phyloP scores from a whole-genome alignment of 139 green algal species.

The Coelastrella sp. region DNA sequence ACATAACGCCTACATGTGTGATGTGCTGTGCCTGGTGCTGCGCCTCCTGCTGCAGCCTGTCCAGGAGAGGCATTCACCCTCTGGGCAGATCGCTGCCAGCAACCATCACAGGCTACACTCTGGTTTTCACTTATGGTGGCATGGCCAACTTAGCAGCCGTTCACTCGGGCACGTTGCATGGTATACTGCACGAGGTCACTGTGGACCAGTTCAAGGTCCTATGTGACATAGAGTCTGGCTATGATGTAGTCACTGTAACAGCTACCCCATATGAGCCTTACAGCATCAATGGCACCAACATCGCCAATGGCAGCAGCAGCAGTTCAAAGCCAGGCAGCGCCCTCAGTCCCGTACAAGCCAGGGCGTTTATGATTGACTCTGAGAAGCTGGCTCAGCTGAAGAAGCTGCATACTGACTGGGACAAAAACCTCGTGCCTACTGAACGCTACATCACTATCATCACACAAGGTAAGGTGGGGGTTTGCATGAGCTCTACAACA shows the following conservation, averaged over 20 bases:
- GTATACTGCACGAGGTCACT: slow-evolving; percentile 28
- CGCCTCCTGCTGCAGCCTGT: not conserved
- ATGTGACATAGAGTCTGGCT: slow-evolving; percentile 7
- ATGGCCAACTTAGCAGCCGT: slow-evolving; percentile 31
- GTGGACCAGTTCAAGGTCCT: not conserved
- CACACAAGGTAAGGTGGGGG: not conserved
- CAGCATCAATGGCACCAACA: slow-evolving; percentile 6
- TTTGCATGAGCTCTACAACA: not conserved
- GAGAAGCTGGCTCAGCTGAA: not conserved
- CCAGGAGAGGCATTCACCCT: not conserved
- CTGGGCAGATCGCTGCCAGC: not conserved
- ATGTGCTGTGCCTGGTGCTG: not conserved
- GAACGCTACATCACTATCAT: slow-evolving; percentile 43
- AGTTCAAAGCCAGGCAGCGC: not conserved
- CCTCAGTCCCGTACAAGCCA: not conserved
- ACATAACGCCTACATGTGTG: not conserved
- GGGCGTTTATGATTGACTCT: slow-evolving; percentile 18
- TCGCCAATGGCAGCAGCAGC: not conserved
- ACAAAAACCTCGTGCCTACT: not conserved
- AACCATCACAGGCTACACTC: not conserved
- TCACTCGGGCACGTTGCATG: not conserved
- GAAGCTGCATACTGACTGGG: slow-evolving; percentile 22
- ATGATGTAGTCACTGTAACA: not conserved
- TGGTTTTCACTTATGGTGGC: not conserved
- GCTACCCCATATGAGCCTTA: slow-evolving; percentile 7